Percentiles rank a stretch among this genome's conserved stretches.
phyloP scores from a whole-genome alignment of 345 rosid genomes.

The Eucalyptus tenuipes region DNA sequence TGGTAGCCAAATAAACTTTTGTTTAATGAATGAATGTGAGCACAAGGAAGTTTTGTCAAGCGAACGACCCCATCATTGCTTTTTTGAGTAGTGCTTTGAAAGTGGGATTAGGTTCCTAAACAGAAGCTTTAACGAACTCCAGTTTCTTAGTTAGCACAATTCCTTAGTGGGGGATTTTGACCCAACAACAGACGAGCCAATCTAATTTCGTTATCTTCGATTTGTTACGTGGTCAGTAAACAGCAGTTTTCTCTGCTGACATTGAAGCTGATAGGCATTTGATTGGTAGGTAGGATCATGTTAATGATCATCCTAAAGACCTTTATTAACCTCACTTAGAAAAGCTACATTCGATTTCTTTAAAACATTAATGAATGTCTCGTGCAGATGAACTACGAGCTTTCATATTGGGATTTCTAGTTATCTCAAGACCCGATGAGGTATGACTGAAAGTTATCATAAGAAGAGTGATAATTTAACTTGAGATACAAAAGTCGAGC shows the following conservation, averaged over 20 bases:
- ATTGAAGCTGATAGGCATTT: background rate
- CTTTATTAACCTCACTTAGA: background rate
- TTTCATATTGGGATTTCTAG: background rate
- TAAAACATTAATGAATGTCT: background rate
- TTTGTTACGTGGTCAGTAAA: background rate
- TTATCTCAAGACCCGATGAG: background rate
- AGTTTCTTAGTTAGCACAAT: background rate
- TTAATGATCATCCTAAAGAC: background rate
- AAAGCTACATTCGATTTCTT: background rate
- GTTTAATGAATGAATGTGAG: background rate
- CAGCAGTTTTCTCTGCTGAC: background rate
- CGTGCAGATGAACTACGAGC: background rate
- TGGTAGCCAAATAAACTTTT: background rate
- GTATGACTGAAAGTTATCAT: rapidly evolving
- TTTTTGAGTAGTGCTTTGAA: background rate
- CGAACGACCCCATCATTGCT: background rate
- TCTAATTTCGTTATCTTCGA: background rate
- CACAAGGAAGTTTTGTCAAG: background rate
- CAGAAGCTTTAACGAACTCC: conserved; percentile 16
- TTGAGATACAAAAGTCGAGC: no score
- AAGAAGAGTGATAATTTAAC: no score
- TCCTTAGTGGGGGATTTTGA: background rate
- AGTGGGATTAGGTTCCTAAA: background rate
- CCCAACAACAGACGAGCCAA: background rate
- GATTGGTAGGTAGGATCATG: background rate